Conservation (phyloP, 768 basidiomycete genomes). For the Calocybe indica region DNA sequence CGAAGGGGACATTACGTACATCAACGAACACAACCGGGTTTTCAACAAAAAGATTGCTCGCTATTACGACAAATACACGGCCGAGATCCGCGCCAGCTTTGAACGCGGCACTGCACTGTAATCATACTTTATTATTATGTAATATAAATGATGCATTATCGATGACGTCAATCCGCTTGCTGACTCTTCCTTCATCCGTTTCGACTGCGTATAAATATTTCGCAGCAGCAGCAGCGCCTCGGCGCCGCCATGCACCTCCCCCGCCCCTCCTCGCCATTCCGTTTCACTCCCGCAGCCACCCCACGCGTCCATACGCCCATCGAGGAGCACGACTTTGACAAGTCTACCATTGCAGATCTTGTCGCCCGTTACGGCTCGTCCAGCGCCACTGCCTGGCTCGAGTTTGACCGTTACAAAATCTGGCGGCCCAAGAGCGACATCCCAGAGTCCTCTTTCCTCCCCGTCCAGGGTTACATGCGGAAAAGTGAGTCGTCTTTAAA, state of each 20-base stretch:
- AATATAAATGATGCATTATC: too few relatives aligned
- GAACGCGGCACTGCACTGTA: conserved; percentile 93
- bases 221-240: neutral
- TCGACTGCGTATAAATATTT: neutral
- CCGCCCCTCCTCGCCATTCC: neutral
- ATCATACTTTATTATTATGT: neutral
- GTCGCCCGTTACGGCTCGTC: conserved; percentile 64
- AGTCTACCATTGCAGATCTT: conserved; percentile 37
- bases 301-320: neutral
- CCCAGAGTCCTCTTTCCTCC: conserved; percentile 33
- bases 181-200: neutral
- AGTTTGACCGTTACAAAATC: conserved; percentile 47
- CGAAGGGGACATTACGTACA: conserved; percentile 96
- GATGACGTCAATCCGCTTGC: too few relatives aligned
- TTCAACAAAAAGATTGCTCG: conserved; percentile 99
- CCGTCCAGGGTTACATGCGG: conserved; percentile 57
- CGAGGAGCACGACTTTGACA: conserved; percentile 11
- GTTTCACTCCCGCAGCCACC: neutral
- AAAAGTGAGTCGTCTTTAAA: conserved; percentile 10
- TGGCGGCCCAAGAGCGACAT: conserved; percentile 33
- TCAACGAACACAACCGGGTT: conserved; percentile 96
- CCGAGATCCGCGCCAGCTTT: conserved; percentile 95
- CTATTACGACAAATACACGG: conserved; percentile 95
- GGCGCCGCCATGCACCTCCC: neutral
- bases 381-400: conserved; percentile 67